phyloP scores from a whole-genome alignment of 192 early-diverging fungal species.

The Chytriomyces confervae region DNA sequence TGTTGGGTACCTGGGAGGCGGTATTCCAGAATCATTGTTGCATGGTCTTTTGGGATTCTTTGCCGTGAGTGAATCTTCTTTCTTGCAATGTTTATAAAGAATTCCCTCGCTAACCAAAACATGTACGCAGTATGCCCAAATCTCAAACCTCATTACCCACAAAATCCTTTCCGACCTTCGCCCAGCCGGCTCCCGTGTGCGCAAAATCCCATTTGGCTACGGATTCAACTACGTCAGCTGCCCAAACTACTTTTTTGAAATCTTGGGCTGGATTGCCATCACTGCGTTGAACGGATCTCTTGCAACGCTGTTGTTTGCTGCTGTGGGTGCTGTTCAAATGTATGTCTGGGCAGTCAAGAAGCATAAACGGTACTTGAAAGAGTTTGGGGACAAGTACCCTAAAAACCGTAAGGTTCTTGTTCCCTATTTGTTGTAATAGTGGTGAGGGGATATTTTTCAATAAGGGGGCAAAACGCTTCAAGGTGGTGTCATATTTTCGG shows the following conservation, averaged over 20 bases:
- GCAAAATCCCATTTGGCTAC: conserved; percentile 90
- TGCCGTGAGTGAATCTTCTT: conserved; percentile 55
- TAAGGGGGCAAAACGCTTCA: too few species aligned
- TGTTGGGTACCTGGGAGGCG: conserved; percentile 45
- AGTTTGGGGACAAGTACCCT: conserved; percentile 88
- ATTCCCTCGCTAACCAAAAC: background rate
- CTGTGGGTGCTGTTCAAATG: conserved; percentile 71
- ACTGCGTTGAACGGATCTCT: conserved; percentile 73
- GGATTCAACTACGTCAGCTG: conserved; percentile 79
- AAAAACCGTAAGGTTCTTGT: conserved; percentile 71
- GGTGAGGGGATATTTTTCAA: too few species aligned
- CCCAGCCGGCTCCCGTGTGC: conserved; percentile 82
- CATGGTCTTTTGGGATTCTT: conserved; percentile 57
- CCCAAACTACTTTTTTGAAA: conserved; percentile 2
- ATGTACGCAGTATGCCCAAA: conserved; percentile 69
- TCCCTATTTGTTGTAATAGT: conserved; percentile 16
- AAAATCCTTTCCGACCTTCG: conserved; percentile 88
- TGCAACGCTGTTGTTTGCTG: conserved; percentile 53
- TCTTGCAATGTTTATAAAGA: background rate
- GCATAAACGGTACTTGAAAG: conserved; percentile 85
- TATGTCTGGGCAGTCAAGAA: conserved; percentile 96
- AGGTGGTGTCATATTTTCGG: too few species aligned
- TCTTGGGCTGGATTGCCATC: conserved; percentile 74
- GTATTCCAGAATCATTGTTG: conserved; percentile 53
- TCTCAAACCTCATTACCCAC: conserved; percentile 86